Evolutionary conservation across 441 rosid genomes (phyloP).

Genomic region (Breynia disticha): DNA sequence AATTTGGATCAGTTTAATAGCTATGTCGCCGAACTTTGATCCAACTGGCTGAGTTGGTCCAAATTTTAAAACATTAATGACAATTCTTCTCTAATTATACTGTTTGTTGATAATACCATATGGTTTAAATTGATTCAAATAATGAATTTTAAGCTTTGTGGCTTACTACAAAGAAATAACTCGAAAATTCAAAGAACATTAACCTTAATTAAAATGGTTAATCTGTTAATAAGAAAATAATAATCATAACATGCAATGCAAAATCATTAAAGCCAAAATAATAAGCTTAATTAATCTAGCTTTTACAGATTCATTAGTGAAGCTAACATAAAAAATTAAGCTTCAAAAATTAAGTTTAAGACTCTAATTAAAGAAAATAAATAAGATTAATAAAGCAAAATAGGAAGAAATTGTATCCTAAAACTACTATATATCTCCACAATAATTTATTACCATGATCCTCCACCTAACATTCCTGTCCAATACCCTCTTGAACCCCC

Average conservation of each 20-base stretch:
- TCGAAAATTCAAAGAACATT: background rate
- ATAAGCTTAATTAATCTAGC: slow-evolving; percentile 5
- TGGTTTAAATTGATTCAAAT: too few species aligned
- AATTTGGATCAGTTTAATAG: too few species aligned
- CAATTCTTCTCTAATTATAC: too few species aligned
- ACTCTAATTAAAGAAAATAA: slow-evolving; percentile 6
- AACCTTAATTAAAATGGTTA: too few species aligned
- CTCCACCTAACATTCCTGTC: slow-evolving; percentile 79
- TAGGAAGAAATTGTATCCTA: slow-evolving; percentile 24
- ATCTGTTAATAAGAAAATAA: too few species aligned
- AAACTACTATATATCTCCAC: background rate
- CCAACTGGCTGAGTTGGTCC: too few species aligned
- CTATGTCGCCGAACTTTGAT: too few species aligned
- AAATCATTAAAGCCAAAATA: too few species aligned
- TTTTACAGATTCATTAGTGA: slow-evolving; percentile 22
- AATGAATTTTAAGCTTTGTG: too few species aligned
- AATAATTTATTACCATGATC: slow-evolving; percentile 55
- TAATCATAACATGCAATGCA: too few species aligned
- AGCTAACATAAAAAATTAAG: slow-evolving; percentile 42
- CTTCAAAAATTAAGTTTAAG: slow-evolving; percentile 20
- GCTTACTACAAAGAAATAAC: background rate
- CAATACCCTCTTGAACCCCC: slow-evolving; percentile 65
- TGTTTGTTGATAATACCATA: too few species aligned
- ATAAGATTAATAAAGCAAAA: slow-evolving; percentile 4
- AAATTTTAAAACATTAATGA: too few species aligned